These are phyloP conservation scores for Pythium periplocum DNA, from an alignment of 352 stramenopile genomes.

Conservation along the genomic window DNA sequence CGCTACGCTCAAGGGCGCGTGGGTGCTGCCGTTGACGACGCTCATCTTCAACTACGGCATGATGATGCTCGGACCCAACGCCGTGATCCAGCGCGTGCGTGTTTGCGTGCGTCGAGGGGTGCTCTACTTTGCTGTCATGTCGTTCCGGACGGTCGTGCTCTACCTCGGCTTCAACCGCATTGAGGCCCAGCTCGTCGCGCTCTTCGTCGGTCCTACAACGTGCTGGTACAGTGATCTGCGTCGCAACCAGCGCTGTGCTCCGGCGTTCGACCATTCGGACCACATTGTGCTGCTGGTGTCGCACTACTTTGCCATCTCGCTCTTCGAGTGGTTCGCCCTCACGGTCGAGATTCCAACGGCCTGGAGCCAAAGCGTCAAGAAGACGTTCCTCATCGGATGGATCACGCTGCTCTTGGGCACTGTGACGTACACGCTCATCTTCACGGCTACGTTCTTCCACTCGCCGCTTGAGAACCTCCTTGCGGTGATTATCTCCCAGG, in stretches of 20 bases:
- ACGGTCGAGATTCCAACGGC: slow-evolving; percentile 31
- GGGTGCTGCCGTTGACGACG: slow-evolving; percentile 48
- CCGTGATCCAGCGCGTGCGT: slow-evolving; percentile 42
- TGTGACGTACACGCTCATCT: slow-evolving; percentile 57
- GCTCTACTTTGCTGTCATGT: slow-evolving; percentile 61
- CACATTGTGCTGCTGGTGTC: slow-evolving; percentile 69
- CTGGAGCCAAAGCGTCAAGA: slow-evolving; percentile 34
- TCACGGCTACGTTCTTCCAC: slow-evolving; percentile 69
- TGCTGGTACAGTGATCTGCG: slow-evolving; percentile 67
- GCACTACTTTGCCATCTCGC: slow-evolving; percentile 62
- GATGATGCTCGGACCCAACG: slow-evolving; percentile 54
- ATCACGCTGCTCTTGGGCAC: slow-evolving; percentile 30
- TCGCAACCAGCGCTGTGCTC: slow-evolving; percentile 38
- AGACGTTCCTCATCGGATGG: slow-evolving; percentile 38
- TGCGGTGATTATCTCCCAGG: slow-evolving; percentile 49
- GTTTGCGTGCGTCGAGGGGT: slow-evolving; percentile 46
- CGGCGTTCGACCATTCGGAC: slow-evolving; percentile 73
- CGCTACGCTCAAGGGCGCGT: slow-evolving; percentile 47
- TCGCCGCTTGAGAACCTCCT: slow-evolving; percentile 59
- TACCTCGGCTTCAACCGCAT: slow-evolving; percentile 55
- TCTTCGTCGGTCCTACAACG: slow-evolving; percentile 30
- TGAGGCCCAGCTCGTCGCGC: slow-evolving; percentile 32
- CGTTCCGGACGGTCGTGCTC: slow-evolving; percentile 55
- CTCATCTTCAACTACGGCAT: slow-evolving; percentile 65
- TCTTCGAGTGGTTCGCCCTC: slow-evolving; percentile 77